Evolutionary conservation across 2,329 filamentous ascomycete genomes (phyloP).

Genomic region (Alternaria gansuensis): DNA sequence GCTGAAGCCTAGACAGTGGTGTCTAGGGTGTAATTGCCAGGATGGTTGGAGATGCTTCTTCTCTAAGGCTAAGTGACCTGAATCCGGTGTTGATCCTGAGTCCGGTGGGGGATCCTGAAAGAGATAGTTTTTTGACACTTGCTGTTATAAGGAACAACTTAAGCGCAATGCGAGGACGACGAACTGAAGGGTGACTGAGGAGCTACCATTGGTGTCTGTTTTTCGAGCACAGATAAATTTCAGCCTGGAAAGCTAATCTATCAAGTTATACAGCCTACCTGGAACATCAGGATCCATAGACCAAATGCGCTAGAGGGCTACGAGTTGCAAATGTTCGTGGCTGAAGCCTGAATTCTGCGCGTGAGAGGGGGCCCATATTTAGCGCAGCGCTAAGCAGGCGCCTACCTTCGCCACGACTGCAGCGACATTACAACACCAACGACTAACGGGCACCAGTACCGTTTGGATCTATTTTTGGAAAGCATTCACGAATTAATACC

Average conservation of each 20-base stretch:
- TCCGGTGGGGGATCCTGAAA: not conserved
- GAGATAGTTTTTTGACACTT: not conserved
- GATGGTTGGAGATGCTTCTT: not conserved
- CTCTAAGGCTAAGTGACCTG: not conserved
- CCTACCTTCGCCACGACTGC: not conserved
- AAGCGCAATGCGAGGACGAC: not conserved
- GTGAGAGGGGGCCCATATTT: not conserved
- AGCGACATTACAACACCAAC: not conserved
- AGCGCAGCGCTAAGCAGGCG: not conserved
- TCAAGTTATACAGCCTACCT: no score
- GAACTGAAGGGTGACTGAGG: no score
- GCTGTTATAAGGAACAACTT: not conserved
- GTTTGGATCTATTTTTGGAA: not conserved
- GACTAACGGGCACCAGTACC: not conserved
- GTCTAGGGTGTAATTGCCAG: not conserved
- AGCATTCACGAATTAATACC: no score
- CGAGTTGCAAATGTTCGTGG: no score
- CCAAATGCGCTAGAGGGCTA: no score
- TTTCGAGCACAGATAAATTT: no score
- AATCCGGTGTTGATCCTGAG: not conserved
- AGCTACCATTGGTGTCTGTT: no score
- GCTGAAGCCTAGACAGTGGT: not conserved
- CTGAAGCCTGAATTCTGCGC: not conserved
- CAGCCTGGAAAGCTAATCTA: no score
- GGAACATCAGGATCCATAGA: no score